These are phyloP conservation scores for Nothophaeocryptopus gaeumannii DNA, from an alignment of 2,329 filamentous ascomycete genomes.

Conservation along the genomic window DNA sequence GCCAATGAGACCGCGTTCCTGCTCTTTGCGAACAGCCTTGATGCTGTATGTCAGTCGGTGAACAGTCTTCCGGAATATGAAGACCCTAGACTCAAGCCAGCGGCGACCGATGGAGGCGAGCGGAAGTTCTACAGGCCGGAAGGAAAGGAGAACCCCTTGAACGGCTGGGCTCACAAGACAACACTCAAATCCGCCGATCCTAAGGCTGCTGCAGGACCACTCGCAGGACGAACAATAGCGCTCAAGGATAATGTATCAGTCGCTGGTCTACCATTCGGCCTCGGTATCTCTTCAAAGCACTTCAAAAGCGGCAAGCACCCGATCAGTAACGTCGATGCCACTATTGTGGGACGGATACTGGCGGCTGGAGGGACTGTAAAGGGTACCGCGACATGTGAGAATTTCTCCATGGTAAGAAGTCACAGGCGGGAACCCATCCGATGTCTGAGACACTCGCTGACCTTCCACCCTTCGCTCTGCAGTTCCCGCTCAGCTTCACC, in stretches of 20 bases:
- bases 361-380: conserved; percentile 43
- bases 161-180: conserved; percentile 44
- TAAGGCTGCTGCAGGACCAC: conserved; percentile 17
- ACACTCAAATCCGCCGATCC: conserved; percentile 31
- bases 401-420: conserved; percentile 46
- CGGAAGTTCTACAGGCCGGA: conserved; percentile 26
- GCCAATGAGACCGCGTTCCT: conserved; percentile 27
- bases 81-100: conserved; percentile 35
- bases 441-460: no score
- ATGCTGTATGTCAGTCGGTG: conserved; percentile 29
- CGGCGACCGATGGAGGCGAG: conserved; percentile 24
- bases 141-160: conserved; percentile 40
- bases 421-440: no score
- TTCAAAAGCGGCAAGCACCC: conserved; percentile 40
- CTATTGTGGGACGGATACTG: conserved; percentile 44
- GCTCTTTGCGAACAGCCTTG: conserved; percentile 31
- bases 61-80: conserved; percentile 38
- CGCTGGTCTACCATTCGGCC: conserved; percentile 44
- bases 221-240: conserved; percentile 37
- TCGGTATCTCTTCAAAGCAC: conserved; percentile 41
- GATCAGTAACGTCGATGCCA: conserved; percentile 43
- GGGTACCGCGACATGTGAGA: conserved; percentile 50
- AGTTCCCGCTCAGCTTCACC: conserved; percentile 43
- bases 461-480: no score
- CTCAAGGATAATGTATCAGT: conserved; percentile 52